Conservation (phyloP, 2,329 filamentous ascomycete genomes). For the Tolypocladium capitatum region DNA sequence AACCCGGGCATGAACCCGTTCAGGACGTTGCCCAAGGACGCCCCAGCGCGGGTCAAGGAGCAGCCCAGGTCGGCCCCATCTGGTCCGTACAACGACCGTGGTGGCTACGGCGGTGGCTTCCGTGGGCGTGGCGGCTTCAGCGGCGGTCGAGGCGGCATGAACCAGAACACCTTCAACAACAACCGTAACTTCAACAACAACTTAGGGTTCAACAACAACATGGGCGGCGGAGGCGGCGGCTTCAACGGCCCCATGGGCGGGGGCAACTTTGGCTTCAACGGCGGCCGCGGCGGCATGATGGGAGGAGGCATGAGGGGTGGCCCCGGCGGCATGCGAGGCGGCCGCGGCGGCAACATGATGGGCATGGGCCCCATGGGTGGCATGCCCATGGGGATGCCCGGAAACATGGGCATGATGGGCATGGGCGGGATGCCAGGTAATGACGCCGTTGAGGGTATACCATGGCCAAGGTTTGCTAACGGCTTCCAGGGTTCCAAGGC, state of each 20-base stretch:
- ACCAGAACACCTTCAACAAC: conserved; percentile 29
- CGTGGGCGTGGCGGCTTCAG: conserved; percentile 37
- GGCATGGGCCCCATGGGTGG: conserved; percentile 33
- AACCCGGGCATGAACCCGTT: conserved; percentile 73
- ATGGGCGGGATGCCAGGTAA: conserved; percentile 26
- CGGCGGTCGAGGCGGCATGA: conserved; percentile 32
- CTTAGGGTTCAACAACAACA: conserved; percentile 33
- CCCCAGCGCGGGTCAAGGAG: conserved; percentile 50
- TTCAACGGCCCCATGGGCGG: conserved; percentile 40
- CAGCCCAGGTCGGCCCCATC: conserved; percentile 40
- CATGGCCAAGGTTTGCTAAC: conserved; percentile 8
- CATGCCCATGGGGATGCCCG: conserved; percentile 44
- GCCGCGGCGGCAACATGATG: conserved; percentile 39
- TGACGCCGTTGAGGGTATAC: not conserved
- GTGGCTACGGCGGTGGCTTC: conserved; percentile 35
- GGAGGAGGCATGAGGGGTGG: conserved; percentile 34
- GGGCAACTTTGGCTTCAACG: conserved; percentile 37
- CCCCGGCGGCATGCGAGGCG: conserved; percentile 34
- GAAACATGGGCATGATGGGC: conserved; percentile 44
- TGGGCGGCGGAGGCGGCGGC: conserved; percentile 23
- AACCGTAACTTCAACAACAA: conserved; percentile 29
- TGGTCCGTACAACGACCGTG: conserved; percentile 33
- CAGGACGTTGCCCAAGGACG: conserved; percentile 81
- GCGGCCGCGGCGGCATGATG: conserved; percentile 22
- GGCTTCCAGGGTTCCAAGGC: conserved; percentile 45